Base-by-base conservation (phyloP, 345 rosid species). In the Clausena lansium region DNA sequence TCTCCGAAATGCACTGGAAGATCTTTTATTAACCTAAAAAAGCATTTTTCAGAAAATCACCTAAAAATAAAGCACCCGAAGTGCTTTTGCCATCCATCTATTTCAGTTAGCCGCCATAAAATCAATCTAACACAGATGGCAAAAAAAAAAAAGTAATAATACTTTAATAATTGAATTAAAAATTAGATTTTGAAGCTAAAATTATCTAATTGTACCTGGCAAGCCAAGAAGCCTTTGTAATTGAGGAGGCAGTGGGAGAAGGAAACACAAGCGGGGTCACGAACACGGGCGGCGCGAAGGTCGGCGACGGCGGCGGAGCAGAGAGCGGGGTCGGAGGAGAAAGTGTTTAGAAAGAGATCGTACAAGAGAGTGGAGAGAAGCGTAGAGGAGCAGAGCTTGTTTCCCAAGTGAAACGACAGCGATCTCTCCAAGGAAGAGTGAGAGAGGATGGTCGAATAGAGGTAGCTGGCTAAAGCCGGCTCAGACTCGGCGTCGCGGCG, bases 241-340 rank as follows among this genome's bases (percentile, higher is more conserved):
- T 96, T 96, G 78, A 96, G 98, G 28, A 96, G 91, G 82, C 99
- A 96, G 74, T 96, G 99, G 22, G 99, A 90, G 90, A 92, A 95
- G 15, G 99, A 95, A 47, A 93, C 91, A 64, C 99, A 95, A 59
- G 99, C 98, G 0, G 99, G 98, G 79, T 95, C 99, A 32, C 98
- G 92, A 32, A 83, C 86, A 45, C 91, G 92, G 76, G 90, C 92
- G 52, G 99, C 99, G 67, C 91, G 94, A 1, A 95, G 96, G 78
- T 95, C 99, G 55, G 99, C 94, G 69, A 95, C 96, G 79, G 97
- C 85, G 73, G 99, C 98, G 75, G 97, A 85, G 28, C 89, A 82
- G 7, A 95, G 92, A 36, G 88, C 74, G 7, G 90, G 90, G 71
- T 94, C 98, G 20, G 92, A 85, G 72, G 97, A 74, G 91, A 94